Evolutionary conservation across 2,329 filamentous ascomycete species (phyloP).

Genomic region (Fusarium burgessii): DNA sequence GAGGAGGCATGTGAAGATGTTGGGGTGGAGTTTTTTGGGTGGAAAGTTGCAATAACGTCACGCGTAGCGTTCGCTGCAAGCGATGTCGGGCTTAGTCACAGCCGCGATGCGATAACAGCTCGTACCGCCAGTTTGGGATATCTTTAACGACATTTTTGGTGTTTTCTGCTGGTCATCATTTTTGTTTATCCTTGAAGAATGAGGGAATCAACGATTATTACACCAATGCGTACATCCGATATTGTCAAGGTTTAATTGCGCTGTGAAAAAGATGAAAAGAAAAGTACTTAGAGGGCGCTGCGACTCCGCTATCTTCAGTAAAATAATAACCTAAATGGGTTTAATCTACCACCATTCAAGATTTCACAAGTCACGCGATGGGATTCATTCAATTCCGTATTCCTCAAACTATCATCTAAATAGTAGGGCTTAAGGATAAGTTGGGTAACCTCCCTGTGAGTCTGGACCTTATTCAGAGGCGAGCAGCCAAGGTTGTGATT

Average conservation of each 20-base stretch:
- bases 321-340: background rate
- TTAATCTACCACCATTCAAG: too few relatives aligned
- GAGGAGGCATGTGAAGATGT: conserved; percentile 20
- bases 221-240: background rate
- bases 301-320: background rate
- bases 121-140: background rate
- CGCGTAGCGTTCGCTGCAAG: conserved; percentile 1
- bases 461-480: too few relatives aligned
- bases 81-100: conserved; percentile 37
- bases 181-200: background rate
- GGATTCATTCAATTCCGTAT: background rate
- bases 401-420: too few relatives aligned
- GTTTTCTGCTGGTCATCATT: background rate
- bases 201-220: background rate
- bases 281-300: conserved; percentile 11
- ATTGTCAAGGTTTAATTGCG: background rate
- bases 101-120: background rate
- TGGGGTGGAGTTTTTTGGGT: conserved; percentile 22
- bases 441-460: too few relatives aligned
- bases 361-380: background rate
- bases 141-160: background rate
- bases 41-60: conserved; percentile 23
- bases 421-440: too few relatives aligned
- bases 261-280: background rate
- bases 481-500: too few relatives aligned